Evolutionary conservation across 2,329 filamentous ascomycete genomes (phyloP).

Genomic region (Xylariales sp.): DNA sequence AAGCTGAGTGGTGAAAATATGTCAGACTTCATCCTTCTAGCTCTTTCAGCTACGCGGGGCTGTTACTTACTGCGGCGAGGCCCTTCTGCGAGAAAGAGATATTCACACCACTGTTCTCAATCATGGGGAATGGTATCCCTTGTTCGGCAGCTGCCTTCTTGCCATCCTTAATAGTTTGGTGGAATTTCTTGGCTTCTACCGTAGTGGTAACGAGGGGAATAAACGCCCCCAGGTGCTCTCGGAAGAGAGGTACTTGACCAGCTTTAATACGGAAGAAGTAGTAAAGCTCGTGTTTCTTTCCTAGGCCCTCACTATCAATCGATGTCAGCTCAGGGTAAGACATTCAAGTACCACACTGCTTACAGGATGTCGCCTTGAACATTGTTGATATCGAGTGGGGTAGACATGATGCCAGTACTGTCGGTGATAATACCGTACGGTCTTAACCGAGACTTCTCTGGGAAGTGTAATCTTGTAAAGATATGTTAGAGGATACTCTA

Average conservation of each 20-base stretch:
- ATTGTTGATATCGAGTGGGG: constrained; percentile 32
- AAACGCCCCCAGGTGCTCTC: constrained; percentile 25
- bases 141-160: constrained; percentile 31
- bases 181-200: constrained; percentile 35
- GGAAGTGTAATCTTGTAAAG: not conserved
- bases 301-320: constrained; percentile 32
- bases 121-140: constrained; percentile 19
- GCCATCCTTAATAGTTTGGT: constrained; percentile 21
- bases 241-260: constrained; percentile 27
- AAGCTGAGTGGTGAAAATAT: constrained; percentile 35
- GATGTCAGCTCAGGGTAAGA: constrained; percentile 3
- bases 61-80: constrained; percentile 38
- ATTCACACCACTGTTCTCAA: constrained; percentile 41
- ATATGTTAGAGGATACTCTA: too few species aligned
- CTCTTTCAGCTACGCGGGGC: not conserved
- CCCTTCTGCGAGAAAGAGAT: constrained; percentile 46
- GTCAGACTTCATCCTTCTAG: constrained; percentile 1
- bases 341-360: not conserved
- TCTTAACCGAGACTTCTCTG: not conserved
- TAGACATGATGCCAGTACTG: constrained; percentile 22
- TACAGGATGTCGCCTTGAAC: constrained; percentile 40
- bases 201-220: constrained; percentile 35
- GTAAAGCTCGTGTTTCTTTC: constrained; percentile 37
- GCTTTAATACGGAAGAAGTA: constrained; percentile 35
- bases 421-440: not conserved